Evolutionary conservation across 768 basidiomycete species (phyloP), one percentile per base, ranked within the genome.

Genomic region (Ramaria rubella): DNA sequence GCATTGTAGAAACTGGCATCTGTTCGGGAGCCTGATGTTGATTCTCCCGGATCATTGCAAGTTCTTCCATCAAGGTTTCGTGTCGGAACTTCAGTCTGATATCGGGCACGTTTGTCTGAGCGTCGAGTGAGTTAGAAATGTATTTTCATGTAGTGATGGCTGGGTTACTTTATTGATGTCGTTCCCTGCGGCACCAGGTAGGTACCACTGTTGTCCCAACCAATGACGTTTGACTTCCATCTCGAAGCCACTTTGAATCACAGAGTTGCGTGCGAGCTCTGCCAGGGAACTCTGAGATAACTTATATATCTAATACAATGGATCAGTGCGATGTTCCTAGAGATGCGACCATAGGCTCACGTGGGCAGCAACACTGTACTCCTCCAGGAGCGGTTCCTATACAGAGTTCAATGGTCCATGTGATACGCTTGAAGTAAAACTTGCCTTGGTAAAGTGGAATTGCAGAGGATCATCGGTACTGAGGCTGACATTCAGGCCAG

Each of bases 301-400:
- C 72, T 97, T 98, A 72, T 97, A 96, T 58, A 99, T 98, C 86
- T 96, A 64, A 58, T n/a, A 58, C 56, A 30, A 27, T 21, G 45
- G 30, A 29, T 44, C 49, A 55, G 40, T 9, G 29, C 15, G 15
- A 14, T 26, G 21, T 30, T 44, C 15, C 14, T 12, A 27, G 31
- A 7, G 17, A 7, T 24, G 7, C n/a, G n/a, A 29, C 29, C 27
- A 44, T 21, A 42, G 82, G 27, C 49, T 63, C 60, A 91, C 90
- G 74, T 97, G 95, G 1, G 96, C 94, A 1, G 96, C 96, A 9
- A 98, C 95, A 46, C 91, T 94, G 67, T 98, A 99, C 67, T 99
- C 96, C 66, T 99, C 96, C 56, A 97, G 72, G 14, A 97, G 70
- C 5, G 94, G 94, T 74, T 97, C 94, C 90, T 94, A 63, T 17